A percentile compares a stretch with the other conserved stretches of the same genome.
phyloP scores from a whole-genome alignment of 208 protist species.

The Naegleria lovaniensis region DNA sequence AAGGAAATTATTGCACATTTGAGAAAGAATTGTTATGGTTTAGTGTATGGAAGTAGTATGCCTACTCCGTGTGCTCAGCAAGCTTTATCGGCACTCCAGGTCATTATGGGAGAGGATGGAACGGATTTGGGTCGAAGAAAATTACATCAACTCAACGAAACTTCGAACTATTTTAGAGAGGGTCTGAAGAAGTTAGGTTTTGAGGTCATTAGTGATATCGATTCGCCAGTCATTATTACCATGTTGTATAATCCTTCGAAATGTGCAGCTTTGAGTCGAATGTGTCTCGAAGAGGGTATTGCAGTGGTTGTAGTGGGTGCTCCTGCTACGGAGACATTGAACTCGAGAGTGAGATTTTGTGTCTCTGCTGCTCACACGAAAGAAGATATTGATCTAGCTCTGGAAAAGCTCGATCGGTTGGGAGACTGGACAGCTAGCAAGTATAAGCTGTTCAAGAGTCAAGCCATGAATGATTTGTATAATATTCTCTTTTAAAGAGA shows the following conservation, averaged over 20 bases:
- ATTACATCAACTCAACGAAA: constrained; percentile 20
- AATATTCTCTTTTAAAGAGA: not conserved
- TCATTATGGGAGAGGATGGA: constrained; percentile 76
- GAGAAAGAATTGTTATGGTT: constrained; percentile 58
- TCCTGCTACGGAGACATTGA: constrained; percentile 63
- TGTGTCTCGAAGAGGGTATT: constrained; percentile 73
- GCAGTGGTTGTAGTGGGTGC: constrained; percentile 94
- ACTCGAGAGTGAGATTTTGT: constrained; percentile 75
- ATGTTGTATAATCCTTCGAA: constrained; percentile 87
- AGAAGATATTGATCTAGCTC: constrained; percentile 77
- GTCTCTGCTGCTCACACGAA: constrained; percentile 84
- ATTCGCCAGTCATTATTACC: constrained; percentile 88
- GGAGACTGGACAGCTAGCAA: constrained; percentile 60
- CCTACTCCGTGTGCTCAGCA: constrained; percentile 75
- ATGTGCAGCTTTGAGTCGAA: constrained; percentile 69
- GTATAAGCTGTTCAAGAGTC: constrained; percentile 42
- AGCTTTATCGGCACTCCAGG: constrained; percentile 68
- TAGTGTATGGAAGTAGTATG: constrained; percentile 68
- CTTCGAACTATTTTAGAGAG: constrained; percentile 32
- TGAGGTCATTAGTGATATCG: constrained; percentile 60
- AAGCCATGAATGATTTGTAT: not conserved
- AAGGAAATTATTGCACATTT: constrained; percentile 48
- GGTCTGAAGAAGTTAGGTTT: constrained; percentile 49
- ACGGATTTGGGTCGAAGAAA: constrained; percentile 37
- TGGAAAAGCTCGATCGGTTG: constrained; percentile 74